Evolutionary conservation across 2,329 filamentous ascomycete genomes (phyloP), one percentile per base, ranked within the genome.

Genomic region (Phialophora macrospora): DNA sequence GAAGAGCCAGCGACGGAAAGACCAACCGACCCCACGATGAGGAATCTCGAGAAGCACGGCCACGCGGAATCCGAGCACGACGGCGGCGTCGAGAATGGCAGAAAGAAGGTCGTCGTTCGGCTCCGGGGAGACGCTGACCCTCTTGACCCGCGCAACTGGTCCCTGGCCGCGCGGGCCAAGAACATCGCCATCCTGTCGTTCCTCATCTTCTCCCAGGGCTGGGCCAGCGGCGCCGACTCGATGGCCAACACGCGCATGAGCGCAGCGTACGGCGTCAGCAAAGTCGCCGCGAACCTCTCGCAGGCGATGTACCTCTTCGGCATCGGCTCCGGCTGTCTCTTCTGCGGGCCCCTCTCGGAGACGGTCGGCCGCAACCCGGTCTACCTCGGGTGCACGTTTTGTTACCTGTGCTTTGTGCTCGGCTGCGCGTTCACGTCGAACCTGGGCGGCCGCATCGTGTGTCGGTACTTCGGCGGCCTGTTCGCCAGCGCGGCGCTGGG

Each of bases 331-430:
- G 83, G 81, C 0, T 77, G 81, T 1, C 75, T 84, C 0, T 76
- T 84, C 55, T 79, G 79, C 3, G 83, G 82, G 0, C 83, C 84
- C 0, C 71, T 84, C 3, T 83, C 80, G 0, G 82, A 85, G 69
- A 81, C 80, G 1, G 71, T 82, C 2, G 81, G 81, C 4, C 77
- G 81, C 24, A 84, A 84, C 66, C 78, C 78, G 0, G 79, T 82
- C 0, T 85, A 85, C 66, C 75, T 83, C 1, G 72, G 74, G 14
- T 80, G 83, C 0, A 72, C 82, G n/a, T 75, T 75, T 17, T 71
- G 80, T n/a, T 84, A 81, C 63, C 79, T 84, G 72, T 74, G 82
- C 54, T 85, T 82, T 60, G 76, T 84, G 46, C 77, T 84, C 69
- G 82, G 78, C 0, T 77, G 78, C 0, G 83, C 76, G 1, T 69